Evolutionary conservation across 176 grass and related monocot species (phyloP).

Genomic region (Saccharum officinarum): DNA sequence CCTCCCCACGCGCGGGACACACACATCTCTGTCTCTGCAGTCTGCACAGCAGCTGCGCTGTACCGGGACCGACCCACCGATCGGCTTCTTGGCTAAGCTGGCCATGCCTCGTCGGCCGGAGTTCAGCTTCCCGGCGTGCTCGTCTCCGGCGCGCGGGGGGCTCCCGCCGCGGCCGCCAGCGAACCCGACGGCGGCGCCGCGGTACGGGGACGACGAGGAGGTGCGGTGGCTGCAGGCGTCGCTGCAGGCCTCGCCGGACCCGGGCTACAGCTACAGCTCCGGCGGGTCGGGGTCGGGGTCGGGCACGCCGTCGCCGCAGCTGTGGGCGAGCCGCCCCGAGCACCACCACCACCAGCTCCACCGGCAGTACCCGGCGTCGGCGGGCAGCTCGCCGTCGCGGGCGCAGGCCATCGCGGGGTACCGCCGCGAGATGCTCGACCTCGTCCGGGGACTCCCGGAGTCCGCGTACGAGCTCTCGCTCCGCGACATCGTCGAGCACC

Average conservation of each 20-base stretch:
- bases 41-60: not conserved
- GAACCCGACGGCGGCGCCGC: not conserved
- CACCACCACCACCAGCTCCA: not conserved
- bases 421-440: conserved; percentile 80
- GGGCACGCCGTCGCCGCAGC: conserved; percentile 42
- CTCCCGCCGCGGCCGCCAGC: not conserved
- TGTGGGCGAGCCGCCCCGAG: conserved; percentile 29
- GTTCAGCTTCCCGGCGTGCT: conserved; percentile 40
- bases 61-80: not conserved
- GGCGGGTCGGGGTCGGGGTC: conserved; percentile 17
- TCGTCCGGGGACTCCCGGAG: conserved; percentile 71
- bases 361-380: conserved; percentile 18
- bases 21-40: not conserved
- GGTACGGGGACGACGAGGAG: conserved; percentile 2
- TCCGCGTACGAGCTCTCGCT: conserved; percentile 75
- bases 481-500: conserved; percentile 79
- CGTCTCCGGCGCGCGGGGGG: not conserved
- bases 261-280: not conserved
- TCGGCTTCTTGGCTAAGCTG: not conserved
- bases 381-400: conserved; percentile 20
- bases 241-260: conserved; percentile 16
- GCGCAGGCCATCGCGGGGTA: conserved; percentile 63
- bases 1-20: not conserved
- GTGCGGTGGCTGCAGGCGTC: conserved; percentile 45
- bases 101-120: conserved; percentile 33